phyloP scores from a whole-genome alignment of 139 green algal species.

The Chlamydomonas urium region DNA sequence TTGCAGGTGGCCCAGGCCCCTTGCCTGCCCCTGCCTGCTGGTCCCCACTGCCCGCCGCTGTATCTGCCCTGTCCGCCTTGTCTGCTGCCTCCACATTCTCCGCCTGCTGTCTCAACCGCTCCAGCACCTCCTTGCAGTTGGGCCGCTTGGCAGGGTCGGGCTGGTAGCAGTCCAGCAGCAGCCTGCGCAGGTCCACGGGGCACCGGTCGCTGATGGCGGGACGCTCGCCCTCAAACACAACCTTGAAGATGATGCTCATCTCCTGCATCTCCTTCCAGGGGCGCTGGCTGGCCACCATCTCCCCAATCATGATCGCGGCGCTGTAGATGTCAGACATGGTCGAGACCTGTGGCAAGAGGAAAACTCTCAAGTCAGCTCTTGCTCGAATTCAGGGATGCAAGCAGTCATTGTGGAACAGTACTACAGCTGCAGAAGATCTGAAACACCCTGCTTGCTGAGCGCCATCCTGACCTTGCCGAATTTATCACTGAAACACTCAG shows the following conservation, averaged over 20 bases:
- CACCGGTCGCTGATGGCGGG: not conserved
- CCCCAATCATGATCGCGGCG: not conserved
- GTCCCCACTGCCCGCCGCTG: too few species aligned
- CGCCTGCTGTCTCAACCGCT: not conserved
- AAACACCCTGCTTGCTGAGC: too few species aligned
- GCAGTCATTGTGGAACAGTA: too few species aligned
- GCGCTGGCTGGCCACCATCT: constrained; percentile 1
- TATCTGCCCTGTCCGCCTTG: too few species aligned
- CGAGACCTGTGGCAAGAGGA: too few species aligned
- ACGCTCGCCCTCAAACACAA: not conserved
- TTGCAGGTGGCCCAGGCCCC: too few species aligned
- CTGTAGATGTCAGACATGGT: constrained; percentile 9
- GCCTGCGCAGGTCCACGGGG: not conserved
- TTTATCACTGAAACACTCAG: not conserved
- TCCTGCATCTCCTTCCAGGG: constrained; percentile 1
- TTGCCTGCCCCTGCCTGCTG: too few species aligned
- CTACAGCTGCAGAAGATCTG: too few species aligned
- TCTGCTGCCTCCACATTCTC: not conserved
- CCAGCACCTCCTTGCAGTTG: not conserved
- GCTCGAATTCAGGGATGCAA: too few species aligned
- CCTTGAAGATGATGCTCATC: constrained; percentile 5
- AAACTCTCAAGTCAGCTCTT: too few species aligned
- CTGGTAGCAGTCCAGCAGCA: not conserved
- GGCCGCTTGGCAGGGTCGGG: not conserved
- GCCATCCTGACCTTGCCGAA: too few species aligned